phyloP scores from a whole-genome alignment of 805 yeast genomes.

The Ogataea minuta region DNA sequence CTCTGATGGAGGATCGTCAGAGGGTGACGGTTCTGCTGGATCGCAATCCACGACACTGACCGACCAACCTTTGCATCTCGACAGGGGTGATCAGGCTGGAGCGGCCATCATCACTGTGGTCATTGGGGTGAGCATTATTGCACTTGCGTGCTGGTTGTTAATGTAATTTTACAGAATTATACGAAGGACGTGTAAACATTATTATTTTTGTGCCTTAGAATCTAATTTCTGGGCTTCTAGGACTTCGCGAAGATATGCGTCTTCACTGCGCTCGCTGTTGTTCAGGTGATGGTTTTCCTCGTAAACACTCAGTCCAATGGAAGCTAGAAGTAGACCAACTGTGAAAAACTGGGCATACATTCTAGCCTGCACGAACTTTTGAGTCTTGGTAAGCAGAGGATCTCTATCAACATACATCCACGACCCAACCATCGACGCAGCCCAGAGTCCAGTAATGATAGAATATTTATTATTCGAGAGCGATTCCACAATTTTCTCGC shows the following conservation, averaged over 20 bases:
- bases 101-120: conserved; percentile 66
- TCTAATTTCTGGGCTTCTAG: conserved; percentile 12
- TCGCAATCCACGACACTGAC: conserved; percentile 39
- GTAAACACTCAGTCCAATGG: conserved; percentile 63
- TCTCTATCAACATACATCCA: conserved; percentile 74
- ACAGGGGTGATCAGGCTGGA: conserved; percentile 57
- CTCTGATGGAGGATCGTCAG: conserved; percentile 29
- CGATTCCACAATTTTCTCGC: conserved; percentile 49
- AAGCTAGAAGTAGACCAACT: conserved; percentile 64
- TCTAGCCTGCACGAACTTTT: conserved; percentile 84
- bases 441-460: conserved; percentile 74
- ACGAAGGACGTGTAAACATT: conserved; percentile 1
- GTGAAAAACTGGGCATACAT: conserved; percentile 88
- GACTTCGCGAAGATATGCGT: conserved; percentile 47
- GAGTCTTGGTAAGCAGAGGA: conserved; percentile 69
- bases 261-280: conserved; percentile 34
- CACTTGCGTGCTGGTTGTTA: conserved; percentile 29
- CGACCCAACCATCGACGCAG: conserved; percentile 74
- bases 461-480: conserved; percentile 59
- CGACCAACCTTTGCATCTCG: conserved; percentile 40
- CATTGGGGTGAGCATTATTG: conserved; percentile 39
- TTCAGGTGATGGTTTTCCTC: conserved; percentile 52
- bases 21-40: conserved; percentile 71
- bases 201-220: conserved; percentile 3
- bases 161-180: conserved; percentile 13